Conservation (phyloP, 106 monocot species). For the Dendrobium huoshanense region DNA sequence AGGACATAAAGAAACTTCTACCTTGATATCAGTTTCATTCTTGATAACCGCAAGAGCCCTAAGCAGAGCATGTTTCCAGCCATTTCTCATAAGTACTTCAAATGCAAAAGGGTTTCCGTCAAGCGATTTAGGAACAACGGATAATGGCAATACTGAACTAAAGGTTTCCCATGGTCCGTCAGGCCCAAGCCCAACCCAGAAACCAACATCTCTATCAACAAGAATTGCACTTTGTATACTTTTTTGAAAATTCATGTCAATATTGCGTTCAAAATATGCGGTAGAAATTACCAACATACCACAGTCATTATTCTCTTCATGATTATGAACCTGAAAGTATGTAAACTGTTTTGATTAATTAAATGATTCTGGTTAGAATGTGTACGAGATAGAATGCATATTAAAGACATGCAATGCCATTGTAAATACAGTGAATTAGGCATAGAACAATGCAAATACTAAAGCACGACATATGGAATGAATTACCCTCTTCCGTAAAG, state of each 20-base stretch:
- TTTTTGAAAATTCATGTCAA: constrained; percentile 27
- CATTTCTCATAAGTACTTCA: constrained; percentile 72
- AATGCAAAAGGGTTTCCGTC: constrained; percentile 60
- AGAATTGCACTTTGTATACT: constrained; percentile 10
- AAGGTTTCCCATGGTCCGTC: constrained; percentile 86
- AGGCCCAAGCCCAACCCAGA: constrained; percentile 66
- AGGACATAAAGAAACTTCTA: constrained; percentile 73
- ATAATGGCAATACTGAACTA: constrained; percentile 57
- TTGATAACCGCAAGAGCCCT: constrained; percentile 66
- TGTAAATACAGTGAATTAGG: constrained; percentile 2
- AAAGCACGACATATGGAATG: background rate
- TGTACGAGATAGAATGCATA: background rate
- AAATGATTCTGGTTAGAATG: background rate
- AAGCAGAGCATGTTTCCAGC: constrained; percentile 74
- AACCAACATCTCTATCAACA: constrained; percentile 51
- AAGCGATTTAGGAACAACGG: constrained; percentile 62
- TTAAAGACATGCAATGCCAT: background rate
- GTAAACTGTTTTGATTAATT: background rate
- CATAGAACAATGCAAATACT: background rate
- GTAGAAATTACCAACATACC: constrained; percentile 62
- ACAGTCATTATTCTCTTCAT: constrained; percentile 27
- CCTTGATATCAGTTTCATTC: constrained; percentile 71
- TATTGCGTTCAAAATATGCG: constrained; percentile 55
- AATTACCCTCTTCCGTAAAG: constrained; percentile 58
- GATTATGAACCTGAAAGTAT: constrained; percentile 19